These are phyloP conservation scores for Aegilops speltoides DNA, from an alignment of 176 grass and related monocot species.

Conservation along the genomic window DNA sequence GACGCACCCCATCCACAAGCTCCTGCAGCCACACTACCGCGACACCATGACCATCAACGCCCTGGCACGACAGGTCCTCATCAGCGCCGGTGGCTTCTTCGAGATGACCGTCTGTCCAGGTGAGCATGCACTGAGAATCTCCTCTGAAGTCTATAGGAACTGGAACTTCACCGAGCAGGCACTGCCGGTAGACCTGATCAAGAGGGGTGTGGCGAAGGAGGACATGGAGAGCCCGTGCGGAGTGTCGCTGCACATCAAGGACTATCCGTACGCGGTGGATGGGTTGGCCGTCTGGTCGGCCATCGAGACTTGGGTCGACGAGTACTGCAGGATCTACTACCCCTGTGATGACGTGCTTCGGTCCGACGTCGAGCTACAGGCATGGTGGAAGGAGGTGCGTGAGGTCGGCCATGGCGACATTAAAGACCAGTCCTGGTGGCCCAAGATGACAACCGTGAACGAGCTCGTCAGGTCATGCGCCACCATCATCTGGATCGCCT, in stretches of 20 bases:
- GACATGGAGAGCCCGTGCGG: neutral
- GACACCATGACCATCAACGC: no score
- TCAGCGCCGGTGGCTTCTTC: no score
- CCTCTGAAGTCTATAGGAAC: no score
- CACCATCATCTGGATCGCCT: slow-evolving; percentile 58
- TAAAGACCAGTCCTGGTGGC: slow-evolving; percentile 69
- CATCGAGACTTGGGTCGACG: neutral
- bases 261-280: neutral
- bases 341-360: slow-evolving; percentile 35
- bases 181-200: no score
- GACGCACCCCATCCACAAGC: no score
- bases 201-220: no score
- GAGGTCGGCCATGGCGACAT: slow-evolving; percentile 82
- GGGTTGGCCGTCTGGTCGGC: neutral
- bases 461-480: slow-evolving; percentile 51
- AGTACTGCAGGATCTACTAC: slow-evolving; percentile 52
- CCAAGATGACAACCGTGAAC: slow-evolving; percentile 50
- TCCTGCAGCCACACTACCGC: no score
- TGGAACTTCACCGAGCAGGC: no score
- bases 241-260: slow-evolving; percentile 15
- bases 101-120: no score
- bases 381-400: slow-evolving; percentile 77
- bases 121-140: no score
- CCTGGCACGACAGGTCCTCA: no score
- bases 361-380: slow-evolving; percentile 21